These are phyloP conservation scores for Tephrocybe sp. DNA, from an alignment of 768 basidiomycete species.

Conservation along the genomic window DNA sequence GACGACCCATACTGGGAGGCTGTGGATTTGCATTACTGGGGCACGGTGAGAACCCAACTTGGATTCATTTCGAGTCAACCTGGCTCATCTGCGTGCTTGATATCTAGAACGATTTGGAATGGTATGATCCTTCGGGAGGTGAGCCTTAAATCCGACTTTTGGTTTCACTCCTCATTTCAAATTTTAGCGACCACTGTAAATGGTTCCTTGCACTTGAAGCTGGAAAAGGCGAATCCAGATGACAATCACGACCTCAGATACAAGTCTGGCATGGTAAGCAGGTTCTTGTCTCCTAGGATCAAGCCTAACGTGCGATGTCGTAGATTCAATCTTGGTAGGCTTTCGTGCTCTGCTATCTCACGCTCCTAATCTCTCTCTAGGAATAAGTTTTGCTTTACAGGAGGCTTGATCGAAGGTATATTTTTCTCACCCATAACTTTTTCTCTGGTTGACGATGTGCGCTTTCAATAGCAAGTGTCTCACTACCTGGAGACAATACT, in stretches of 20 bases:
- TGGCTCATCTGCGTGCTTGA: background rate
- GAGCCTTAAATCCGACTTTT: background rate
- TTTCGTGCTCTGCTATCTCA: background rate
- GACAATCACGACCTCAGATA: constrained; percentile 71
- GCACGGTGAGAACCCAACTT: constrained; percentile 37
- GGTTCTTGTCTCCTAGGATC: background rate
- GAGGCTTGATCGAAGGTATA: constrained; percentile 59
- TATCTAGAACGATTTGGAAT: constrained; percentile 60
- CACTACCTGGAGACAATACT: constrained; percentile 30
- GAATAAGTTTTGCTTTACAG: constrained; percentile 76
- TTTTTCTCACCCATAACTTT: constrained; percentile 11
- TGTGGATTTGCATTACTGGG: constrained; percentile 68
- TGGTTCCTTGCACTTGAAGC: constrained; percentile 70
- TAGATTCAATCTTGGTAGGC: constrained; percentile 11
- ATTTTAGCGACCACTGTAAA: constrained; percentile 55
- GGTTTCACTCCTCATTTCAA: too few species aligned
- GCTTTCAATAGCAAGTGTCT: constrained; percentile 26
- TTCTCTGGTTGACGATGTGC: background rate
- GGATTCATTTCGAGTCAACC: too few species aligned
- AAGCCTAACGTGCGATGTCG: constrained; percentile 23
- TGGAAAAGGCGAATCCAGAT: constrained; percentile 44
- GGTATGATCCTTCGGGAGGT: constrained; percentile 68
- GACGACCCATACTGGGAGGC: constrained; percentile 67
- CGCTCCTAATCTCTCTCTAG: constrained; percentile 16
- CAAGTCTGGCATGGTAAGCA: constrained; percentile 46